Evolutionary conservation across 2,329 filamentous ascomycete species (phyloP).

Genomic region (Plectosphaerella sp.): DNA sequence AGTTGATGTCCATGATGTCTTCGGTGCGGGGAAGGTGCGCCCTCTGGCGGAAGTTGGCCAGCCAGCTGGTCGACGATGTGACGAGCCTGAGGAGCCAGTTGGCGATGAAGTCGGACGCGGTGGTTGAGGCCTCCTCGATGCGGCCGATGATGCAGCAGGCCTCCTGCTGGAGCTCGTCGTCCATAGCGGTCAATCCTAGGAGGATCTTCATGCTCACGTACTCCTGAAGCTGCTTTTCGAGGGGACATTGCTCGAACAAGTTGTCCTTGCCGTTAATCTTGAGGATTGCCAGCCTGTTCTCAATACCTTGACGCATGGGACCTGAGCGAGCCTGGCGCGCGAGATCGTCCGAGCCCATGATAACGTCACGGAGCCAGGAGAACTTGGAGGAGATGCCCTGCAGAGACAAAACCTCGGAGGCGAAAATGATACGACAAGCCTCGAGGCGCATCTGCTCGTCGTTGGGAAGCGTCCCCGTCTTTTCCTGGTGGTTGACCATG

Average conservation of each 20-base stretch:
- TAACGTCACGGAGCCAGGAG: conserved; percentile 55
- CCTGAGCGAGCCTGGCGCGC: conserved; percentile 41
- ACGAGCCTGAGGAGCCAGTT: conserved; percentile 54
- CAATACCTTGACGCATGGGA: conserved; percentile 39
- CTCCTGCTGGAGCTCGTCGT: conserved; percentile 55
- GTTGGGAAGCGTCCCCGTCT: conserved; percentile 33
- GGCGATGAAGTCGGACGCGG: conserved; percentile 44
- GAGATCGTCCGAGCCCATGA: conserved; percentile 43
- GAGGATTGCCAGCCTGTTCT: conserved; percentile 42
- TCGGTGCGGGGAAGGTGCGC: conserved; percentile 54
- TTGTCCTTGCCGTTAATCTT: conserved; percentile 55
- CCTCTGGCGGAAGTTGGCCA: conserved; percentile 50
- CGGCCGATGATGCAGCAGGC: conserved; percentile 53
- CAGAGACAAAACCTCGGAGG: conserved; percentile 42
- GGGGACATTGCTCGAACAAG: conserved; percentile 51
- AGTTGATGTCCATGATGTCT: conserved; percentile 43
- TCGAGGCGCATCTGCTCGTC: conserved; percentile 54
- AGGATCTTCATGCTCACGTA: conserved; percentile 47
- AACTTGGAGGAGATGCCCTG: conserved; percentile 30
- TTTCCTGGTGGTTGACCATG: conserved; percentile 37
- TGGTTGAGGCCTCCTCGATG: conserved; percentile 47
- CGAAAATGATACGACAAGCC: conserved; percentile 55
- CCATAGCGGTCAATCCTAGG: conserved; percentile 55
- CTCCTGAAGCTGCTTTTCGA: conserved; percentile 50
- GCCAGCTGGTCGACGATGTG: conserved; percentile 46